These are phyloP conservation scores for Cymbopogon citratus DNA, from an alignment of 176 grass and related monocot genomes.

Conservation along the genomic window DNA sequence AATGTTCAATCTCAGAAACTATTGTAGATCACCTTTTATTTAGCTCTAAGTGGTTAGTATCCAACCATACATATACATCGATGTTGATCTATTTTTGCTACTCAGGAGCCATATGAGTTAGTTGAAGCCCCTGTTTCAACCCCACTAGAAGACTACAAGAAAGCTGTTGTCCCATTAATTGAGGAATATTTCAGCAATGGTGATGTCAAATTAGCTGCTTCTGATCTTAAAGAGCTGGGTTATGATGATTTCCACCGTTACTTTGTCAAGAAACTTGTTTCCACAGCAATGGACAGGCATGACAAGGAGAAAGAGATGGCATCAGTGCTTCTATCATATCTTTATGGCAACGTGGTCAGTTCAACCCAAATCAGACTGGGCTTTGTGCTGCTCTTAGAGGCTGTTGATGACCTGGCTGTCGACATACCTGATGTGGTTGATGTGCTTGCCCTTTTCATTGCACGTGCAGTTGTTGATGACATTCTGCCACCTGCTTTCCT, in stretches of 20 bases:
- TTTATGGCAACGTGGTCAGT: slow-evolving; percentile 67
- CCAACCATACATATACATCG: neutral
- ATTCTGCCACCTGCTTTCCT: slow-evolving; percentile 89
- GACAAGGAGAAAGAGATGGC: slow-evolving; percentile 98
- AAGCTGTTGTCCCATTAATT: slow-evolving; percentile 58
- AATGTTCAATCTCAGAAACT: slow-evolving; percentile 3
- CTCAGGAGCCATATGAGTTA: slow-evolving; percentile 91
- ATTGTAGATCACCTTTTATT: neutral
- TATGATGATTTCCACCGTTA: slow-evolving; percentile 66
- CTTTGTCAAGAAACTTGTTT: slow-evolving; percentile 94
- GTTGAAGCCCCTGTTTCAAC: slow-evolving; percentile 61
- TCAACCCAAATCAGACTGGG: slow-evolving; percentile 74
- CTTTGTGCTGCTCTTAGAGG: slow-evolving; percentile 84
- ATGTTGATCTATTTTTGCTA: slow-evolving; percentile 14
- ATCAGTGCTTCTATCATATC: slow-evolving; percentile 78
- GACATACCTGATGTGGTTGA: slow-evolving; percentile 83
- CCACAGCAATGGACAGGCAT: slow-evolving; percentile 88
- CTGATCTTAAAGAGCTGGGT: slow-evolving; percentile 83
- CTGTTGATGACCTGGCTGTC: slow-evolving; percentile 81
- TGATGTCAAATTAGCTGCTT: slow-evolving; percentile 66
- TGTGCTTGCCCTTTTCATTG: slow-evolving; percentile 85
- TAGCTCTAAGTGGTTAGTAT: slow-evolving; percentile 9
- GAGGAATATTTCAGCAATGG: slow-evolving; percentile 90
- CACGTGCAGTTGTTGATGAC: slow-evolving; percentile 87
- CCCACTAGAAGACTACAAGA: slow-evolving; percentile 86